phyloP scores from a whole-genome alignment of 352 stramenopile genomes.

The Pythium coloratum region DNA sequence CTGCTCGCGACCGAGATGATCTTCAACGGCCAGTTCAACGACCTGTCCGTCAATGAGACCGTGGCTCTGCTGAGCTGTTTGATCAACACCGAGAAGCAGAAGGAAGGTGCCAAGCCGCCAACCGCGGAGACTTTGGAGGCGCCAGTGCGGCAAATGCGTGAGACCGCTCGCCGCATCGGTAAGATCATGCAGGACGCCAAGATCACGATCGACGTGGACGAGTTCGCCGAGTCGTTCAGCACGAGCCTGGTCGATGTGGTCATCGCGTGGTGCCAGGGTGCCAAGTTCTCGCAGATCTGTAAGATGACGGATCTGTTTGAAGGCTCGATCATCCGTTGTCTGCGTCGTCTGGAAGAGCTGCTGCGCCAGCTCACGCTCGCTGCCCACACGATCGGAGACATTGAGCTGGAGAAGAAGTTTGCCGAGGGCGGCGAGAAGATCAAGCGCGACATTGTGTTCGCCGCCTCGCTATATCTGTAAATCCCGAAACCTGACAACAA shows the following conservation, averaged over 20 bases:
- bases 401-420: constrained; percentile 98
- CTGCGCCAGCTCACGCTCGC: constrained; percentile 95
- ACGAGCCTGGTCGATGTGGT: constrained; percentile 98
- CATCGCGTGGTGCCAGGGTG: constrained; percentile 96
- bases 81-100: constrained; percentile 95
- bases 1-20: constrained; percentile 98
- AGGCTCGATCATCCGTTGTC: constrained; percentile 97
- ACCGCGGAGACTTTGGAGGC: constrained; percentile 77
- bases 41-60: constrained; percentile 96
- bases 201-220: constrained; percentile 95
- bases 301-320: constrained; percentile 99
- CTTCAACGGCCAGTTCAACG: constrained; percentile 98
- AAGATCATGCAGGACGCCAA: constrained; percentile 92
- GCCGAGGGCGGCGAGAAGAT: constrained; percentile 96
- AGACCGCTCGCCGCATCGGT: constrained; percentile 91
- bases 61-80: constrained; percentile 96
- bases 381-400: constrained; percentile 96
- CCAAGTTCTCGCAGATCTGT: constrained; percentile 98
- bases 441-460: constrained; percentile 99
- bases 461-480: constrained; percentile 97
- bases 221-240: constrained; percentile 98
- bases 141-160: constrained; percentile 94
- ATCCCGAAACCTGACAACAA: not conserved
- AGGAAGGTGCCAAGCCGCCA: constrained; percentile 85
- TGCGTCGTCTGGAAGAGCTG: constrained; percentile 97